Evolutionary conservation across 2,329 filamentous ascomycete species (phyloP).

Genomic region (Myrmaecium sp.): DNA sequence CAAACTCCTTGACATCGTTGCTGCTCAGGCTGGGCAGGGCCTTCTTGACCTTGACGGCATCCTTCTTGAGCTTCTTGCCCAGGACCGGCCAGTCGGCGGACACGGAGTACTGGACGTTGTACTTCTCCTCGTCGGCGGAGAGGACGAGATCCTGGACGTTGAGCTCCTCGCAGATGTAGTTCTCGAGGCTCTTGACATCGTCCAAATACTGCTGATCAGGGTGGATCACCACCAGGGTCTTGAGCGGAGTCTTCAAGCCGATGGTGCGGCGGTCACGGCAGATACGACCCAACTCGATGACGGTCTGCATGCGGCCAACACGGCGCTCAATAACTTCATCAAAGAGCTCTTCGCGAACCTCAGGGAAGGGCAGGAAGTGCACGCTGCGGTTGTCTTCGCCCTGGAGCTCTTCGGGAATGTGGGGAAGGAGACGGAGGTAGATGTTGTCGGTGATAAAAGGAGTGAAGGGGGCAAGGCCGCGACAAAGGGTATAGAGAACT

Average conservation of each 20-base stretch:
- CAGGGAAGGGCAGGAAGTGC: conserved; percentile 82
- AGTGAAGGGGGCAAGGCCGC: conserved; percentile 82
- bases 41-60: conserved; percentile 80
- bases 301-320: conserved; percentile 81
- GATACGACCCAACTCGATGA: conserved; percentile 79
- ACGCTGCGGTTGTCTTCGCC: conserved; percentile 68
- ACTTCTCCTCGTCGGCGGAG: conserved; percentile 73
- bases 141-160: conserved; percentile 77
- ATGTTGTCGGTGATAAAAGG: conserved; percentile 94
- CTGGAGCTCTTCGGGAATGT: conserved; percentile 56
- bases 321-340: conserved; percentile 72
- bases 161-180: conserved; percentile 82
- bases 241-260: conserved; percentile 78
- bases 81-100: conserved; percentile 84
- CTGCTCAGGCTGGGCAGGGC: conserved; percentile 64
- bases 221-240: conserved; percentile 79
- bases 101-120: conserved; percentile 83
- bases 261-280: conserved; percentile 73
- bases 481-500: conserved; percentile 74
- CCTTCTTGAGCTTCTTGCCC: conserved; percentile 95
- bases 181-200: conserved; percentile 69
- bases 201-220: conserved; percentile 67
- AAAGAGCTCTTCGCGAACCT: conserved; percentile 76
- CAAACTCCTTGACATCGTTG: conserved; percentile 64
- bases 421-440: conserved; percentile 65